Evolutionary conservation across 805 yeast genomes (phyloP), one percentile per base, ranked within the genome.

Genomic region (Clavispora vitiphila): DNA sequence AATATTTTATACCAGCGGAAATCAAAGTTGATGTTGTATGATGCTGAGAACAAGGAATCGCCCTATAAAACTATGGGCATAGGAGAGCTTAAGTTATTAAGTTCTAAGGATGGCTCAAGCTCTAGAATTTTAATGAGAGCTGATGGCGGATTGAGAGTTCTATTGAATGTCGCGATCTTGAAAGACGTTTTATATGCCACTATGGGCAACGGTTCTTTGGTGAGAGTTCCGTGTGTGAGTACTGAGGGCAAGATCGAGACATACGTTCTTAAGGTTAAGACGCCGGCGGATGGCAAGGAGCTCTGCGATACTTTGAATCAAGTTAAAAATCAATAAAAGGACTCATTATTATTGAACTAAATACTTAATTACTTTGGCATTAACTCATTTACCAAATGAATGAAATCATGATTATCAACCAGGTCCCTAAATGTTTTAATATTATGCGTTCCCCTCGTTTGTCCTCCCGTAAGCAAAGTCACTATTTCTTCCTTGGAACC

Each of bases 101-200:
- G 74, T 43, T 73, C 83, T 53, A 74, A 74, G 39, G 72, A 67
- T 2, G 80, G 83, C 8, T 65, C 69, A 18, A 86, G 86, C 56
- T 58, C 81, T 3, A 78, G 98, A 59, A 65, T 86, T 11, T 65
- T 91, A 27, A 74, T 91, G 16, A 79, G 98, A 55, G 86, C 96
- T 0, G 98, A 90, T 42, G 96, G 96, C 22, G 81, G 88, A 30
- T 83, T 84, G 30, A 77, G 95, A 52, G 81, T 89, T 12, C 61
- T 91, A 35, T 64, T 91, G 45, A 91, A 91, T 58, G 69, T 80
- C 11, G 63, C 71, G n/a, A 61, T 89, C 9, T 67, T 76, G 8
- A 74, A 74, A 40, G 77, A 76, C 38, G 66, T 87, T 44, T 68
- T 67, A 1, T 90, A 88, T 58, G 68, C 74, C 9, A 69, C 76